Base-by-base conservation (phyloP, 306 rosid genomes). In the Medicago ruthenica region DNA sequence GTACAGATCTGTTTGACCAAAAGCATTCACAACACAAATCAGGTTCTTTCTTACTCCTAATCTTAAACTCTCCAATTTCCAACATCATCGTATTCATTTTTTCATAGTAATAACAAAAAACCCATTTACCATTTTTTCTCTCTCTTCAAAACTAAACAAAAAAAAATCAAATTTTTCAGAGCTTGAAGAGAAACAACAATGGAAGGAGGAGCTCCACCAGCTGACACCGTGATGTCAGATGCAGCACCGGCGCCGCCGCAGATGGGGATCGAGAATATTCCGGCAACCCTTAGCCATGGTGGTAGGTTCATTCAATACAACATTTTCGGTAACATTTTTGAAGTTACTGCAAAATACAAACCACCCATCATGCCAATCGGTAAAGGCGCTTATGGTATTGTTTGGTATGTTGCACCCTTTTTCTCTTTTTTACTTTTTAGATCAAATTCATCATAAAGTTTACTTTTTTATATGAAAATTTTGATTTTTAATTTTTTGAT, bases 341-440 rank as follows among this genome's bases (percentile, higher is more conserved):
- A 93, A 82, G 93, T 93, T 60, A 89, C 96, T 4, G 96, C 96
- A 7, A 91, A 91, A 87, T 93, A 93, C 92, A 89, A 88, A 80
- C 98, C 97, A 17, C 98, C 98, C 39, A 89, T 93, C 84, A 87
- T 93, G 98, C 98, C 98, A 44, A 93, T 93, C 83, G 98, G 98
- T 11, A 93, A 91, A 82, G 98, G 98, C 77, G 98, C 98, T 16
- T 93, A 89, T 75, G 98, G 98, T 76, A 93, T 93, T 89, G 98
- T 93, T 76, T 93, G 98, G 98, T 93, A 82, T 18, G 65, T 48
- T 39, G 12, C 11, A 59, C 64, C 66, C 77, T 78, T 78, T 47
- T 69, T 7, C 9, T 2, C 15, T 37, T 78, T 70, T 40, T 17
- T 5, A 3, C 15, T 78, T 20, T 61, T 7, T 6, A 0, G 36